Evolutionary conservation across 352 stramenopile species (phyloP).

Genomic region (Albugo candida): DNA sequence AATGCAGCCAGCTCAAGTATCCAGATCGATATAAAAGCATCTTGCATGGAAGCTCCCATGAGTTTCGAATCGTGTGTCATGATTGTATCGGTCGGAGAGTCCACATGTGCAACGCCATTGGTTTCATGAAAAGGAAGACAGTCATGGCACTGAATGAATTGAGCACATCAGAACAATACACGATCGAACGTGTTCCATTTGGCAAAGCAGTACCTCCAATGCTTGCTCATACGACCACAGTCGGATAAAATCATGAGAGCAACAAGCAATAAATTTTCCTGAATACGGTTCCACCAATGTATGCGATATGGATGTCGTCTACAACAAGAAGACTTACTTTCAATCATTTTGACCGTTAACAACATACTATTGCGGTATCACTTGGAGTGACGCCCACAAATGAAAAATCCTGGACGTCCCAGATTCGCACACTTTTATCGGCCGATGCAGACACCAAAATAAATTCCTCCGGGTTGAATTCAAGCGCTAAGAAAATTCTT

Average conservation of each 20-base stretch:
- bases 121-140: slow-evolving; percentile 32
- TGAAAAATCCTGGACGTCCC: slow-evolving; percentile 70
- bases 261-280: slow-evolving; percentile 61
- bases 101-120: slow-evolving; percentile 28
- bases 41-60: slow-evolving; percentile 58
- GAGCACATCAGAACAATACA: neutral
- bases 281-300: slow-evolving; percentile 53
- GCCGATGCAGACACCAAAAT: slow-evolving; percentile 59
- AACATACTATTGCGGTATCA: slow-evolving; percentile 43
- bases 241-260: slow-evolving; percentile 50
- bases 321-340: neutral
- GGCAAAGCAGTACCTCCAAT: slow-evolving; percentile 25
- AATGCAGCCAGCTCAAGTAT: slow-evolving; percentile 54
- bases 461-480: slow-evolving; percentile 77
- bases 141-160: slow-evolving; percentile 39
- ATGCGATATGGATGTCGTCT: slow-evolving; percentile 71
- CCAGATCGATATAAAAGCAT: slow-evolving; percentile 70
- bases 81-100: slow-evolving; percentile 43
- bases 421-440: slow-evolving; percentile 67
- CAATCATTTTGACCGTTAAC: neutral
- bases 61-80: slow-evolving; percentile 73
- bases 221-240: slow-evolving; percentile 74
- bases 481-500: slow-evolving; percentile 13
- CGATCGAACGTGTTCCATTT: neutral
- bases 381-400: slow-evolving; percentile 62